Conservation (phyloP, 83 land plant genomes). For the Picea mariana region DNA sequence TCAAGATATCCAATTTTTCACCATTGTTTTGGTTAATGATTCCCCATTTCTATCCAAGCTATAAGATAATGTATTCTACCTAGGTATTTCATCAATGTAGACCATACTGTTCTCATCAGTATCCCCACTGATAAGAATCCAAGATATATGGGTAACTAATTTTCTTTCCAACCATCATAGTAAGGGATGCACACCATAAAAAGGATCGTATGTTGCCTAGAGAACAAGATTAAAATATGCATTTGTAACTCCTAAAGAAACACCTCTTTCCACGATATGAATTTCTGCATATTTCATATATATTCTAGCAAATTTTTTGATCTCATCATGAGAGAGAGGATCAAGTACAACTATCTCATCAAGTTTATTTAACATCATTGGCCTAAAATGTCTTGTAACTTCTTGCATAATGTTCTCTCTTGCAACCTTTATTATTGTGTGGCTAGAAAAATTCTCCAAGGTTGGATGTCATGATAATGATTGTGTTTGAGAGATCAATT, state of each 20-base stretch:
- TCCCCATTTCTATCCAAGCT: conserved; percentile 85
- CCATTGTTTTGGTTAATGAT: conserved; percentile 78
- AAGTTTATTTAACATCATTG: conserved; percentile 82
- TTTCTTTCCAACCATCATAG: conserved; percentile 92
- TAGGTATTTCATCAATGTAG: conserved; percentile 69
- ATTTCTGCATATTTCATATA: conserved; percentile 91
- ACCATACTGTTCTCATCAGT: conserved; percentile 96
- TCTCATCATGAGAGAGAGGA: conserved; percentile 85
- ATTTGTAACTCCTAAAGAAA: conserved; percentile 91
- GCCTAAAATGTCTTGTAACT: conserved; percentile 88
- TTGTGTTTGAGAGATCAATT: no score
- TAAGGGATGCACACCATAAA: conserved; percentile 92
- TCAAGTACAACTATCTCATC: conserved; percentile 95
- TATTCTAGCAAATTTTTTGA: conserved; percentile 82
- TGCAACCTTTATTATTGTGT: conserved; percentile 65
- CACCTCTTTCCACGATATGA: conserved; percentile 88
- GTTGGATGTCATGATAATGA: no score
- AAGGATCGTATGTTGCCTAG: conserved; percentile 86
- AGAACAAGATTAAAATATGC: conserved; percentile 81
- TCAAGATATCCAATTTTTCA: conserved; percentile 71
- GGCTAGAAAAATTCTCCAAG: conserved; percentile 38
- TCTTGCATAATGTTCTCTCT: conserved; percentile 77
- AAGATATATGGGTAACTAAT: conserved; percentile 91
- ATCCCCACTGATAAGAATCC: conserved; percentile 80
- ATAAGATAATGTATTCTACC: conserved; percentile 45